phyloP scores from a whole-genome alignment of 140 eudicot species.

The Ambrosia hybrid region DNA sequence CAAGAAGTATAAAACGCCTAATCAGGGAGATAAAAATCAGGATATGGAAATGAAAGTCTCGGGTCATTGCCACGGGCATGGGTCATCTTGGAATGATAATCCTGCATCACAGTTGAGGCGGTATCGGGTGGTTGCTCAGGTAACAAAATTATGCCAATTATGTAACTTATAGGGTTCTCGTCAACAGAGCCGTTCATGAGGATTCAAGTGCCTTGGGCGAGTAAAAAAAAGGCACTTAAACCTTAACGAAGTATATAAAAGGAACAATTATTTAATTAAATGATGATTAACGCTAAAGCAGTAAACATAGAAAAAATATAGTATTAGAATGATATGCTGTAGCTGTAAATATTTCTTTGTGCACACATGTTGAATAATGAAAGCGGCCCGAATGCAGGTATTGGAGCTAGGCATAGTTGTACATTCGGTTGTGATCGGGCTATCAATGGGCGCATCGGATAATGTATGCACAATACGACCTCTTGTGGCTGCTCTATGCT shows the following conservation, averaged over 20 bases:
- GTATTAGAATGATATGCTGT: no score
- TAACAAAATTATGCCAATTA: no score
- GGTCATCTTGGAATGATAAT: conserved; percentile 20
- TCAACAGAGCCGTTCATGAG: no score
- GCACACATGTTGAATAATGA: no score
- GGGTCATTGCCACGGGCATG: conserved; percentile 41
- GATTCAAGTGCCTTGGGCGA: no score
- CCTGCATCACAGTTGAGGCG: conserved; percentile 42
- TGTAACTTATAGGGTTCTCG: no score
- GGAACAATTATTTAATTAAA: no score
- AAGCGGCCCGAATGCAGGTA: conserved; percentile 37
- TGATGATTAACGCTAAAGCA: no score
- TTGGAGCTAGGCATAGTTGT: conserved; percentile 69
- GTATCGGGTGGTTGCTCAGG: conserved; percentile 17
- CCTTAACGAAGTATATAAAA: no score
- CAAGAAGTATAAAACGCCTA: conserved; percentile 21
- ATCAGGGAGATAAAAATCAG: background rate
- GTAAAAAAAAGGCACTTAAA: no score
- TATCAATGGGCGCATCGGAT: conserved; percentile 69
- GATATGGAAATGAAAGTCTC: conserved; percentile 22
- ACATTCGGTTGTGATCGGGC: conserved; percentile 69
- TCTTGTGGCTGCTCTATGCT: conserved; percentile 59
- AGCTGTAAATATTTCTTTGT: no score
- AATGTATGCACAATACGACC: conserved; percentile 67
- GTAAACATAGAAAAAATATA: no score